phyloP scores from a whole-genome alignment of 768 basidiomycete genomes.

The Hysterangium stoloniferum region DNA sequence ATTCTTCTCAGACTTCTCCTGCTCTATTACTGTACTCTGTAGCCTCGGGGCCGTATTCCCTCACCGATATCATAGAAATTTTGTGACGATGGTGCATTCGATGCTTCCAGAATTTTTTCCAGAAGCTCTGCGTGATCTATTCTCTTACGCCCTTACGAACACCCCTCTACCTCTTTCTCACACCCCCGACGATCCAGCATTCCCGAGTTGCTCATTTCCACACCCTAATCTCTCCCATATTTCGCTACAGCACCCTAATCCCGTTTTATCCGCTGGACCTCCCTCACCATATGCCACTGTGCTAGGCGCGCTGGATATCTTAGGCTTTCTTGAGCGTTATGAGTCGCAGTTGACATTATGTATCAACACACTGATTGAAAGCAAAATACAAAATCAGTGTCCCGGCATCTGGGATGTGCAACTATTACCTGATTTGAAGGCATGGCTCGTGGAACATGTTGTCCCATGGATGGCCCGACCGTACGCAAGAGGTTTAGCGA shows the following conservation, averaged over 20 bases:
- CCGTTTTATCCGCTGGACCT: slow-evolving; percentile 8
- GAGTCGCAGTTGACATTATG: slow-evolving; percentile 78
- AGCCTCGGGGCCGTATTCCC: slow-evolving; percentile 11
- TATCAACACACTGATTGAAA: slow-evolving; percentile 81
- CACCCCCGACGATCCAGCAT: background rate
- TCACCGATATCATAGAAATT: slow-evolving; percentile 9
- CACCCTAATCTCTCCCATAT: slow-evolving; percentile 7
- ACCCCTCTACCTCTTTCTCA: slow-evolving; percentile 4
- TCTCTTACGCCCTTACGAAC: slow-evolving; percentile 5
- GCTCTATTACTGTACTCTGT: background rate
- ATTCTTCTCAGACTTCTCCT: no score
- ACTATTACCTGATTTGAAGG: slow-evolving; percentile 50
- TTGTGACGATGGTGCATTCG: slow-evolving; percentile 8
- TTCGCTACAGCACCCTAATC: slow-evolving; percentile 11
- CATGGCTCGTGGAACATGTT: slow-evolving; percentile 75
- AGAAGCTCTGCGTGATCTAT: slow-evolving; percentile 5
- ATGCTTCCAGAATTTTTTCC: slow-evolving; percentile 7
- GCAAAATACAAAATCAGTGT: slow-evolving; percentile 58
- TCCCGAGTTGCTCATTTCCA: slow-evolving; percentile 7
- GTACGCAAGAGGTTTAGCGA: slow-evolving; percentile 61
- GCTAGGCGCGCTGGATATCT: slow-evolving; percentile 56
- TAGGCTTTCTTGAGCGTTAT: slow-evolving; percentile 76
- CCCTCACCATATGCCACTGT: slow-evolving; percentile 29
- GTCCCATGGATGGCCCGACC: slow-evolving; percentile 82
- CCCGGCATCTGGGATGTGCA: slow-evolving; percentile 61